These are phyloP conservation scores for Hymenoscyphus linearis DNA, from an alignment of 2,329 filamentous ascomycete genomes.

Conservation along the genomic window DNA sequence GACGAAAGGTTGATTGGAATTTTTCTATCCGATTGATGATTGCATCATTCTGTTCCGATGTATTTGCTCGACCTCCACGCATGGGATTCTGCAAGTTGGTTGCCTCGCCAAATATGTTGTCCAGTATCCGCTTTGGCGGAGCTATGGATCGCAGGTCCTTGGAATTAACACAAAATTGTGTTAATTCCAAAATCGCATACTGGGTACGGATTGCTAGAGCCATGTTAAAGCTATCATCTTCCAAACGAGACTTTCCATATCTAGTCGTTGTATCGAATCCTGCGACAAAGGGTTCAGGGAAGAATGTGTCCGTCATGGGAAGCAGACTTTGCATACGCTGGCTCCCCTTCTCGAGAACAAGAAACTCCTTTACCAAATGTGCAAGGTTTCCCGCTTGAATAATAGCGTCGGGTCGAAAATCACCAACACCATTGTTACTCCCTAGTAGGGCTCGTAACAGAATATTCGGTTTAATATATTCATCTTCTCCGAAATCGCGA, in stretches of 20 bases:
- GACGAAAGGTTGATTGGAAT: constrained; percentile 34
- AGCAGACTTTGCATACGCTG: constrained; percentile 18
- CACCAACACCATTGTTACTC: constrained; percentile 16
- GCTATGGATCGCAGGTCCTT: too few species aligned
- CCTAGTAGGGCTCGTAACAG: constrained; percentile 31
- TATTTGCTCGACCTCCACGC: constrained; percentile 27
- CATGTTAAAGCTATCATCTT: constrained; percentile 41
- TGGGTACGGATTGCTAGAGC: constrained; percentile 52
- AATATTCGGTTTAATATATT: constrained; percentile 34
- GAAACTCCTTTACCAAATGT: constrained; percentile 32
- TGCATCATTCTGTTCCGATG: constrained; percentile 24
- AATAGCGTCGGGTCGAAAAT: constrained; percentile 34
- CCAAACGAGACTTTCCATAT: constrained; percentile 37
- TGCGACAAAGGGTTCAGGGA: constrained; percentile 34
- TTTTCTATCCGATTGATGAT: constrained; percentile 36
- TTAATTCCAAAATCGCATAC: constrained; percentile 41
- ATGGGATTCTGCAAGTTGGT: constrained; percentile 28
- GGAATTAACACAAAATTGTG: constrained; percentile 19
- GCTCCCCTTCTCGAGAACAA: constrained; percentile 27
- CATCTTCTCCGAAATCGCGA: constrained; percentile 15
- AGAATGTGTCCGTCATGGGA: constrained; percentile 31
- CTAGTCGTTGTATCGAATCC: constrained; percentile 19
- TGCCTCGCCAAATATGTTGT: constrained; percentile 34
- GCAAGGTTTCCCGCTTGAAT: constrained; percentile 42
- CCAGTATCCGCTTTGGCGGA: constrained; percentile 37